Evolutionary conservation across 371 early-diverging fungal species (phyloP).

Genomic region (Syncephalis plumigaleata): DNA sequence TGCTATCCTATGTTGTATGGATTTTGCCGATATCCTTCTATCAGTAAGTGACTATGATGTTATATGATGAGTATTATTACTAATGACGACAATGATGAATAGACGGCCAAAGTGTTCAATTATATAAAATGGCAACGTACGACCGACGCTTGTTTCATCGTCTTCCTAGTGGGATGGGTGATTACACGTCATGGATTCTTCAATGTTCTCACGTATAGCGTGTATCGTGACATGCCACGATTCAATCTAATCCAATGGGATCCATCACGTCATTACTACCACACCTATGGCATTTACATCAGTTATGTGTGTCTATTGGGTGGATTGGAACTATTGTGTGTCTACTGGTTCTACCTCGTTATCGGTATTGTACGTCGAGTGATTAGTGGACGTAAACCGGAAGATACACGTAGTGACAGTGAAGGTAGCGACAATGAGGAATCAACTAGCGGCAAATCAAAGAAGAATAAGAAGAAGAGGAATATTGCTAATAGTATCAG

Average conservation of each 20-base stretch:
- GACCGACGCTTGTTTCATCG: slow-evolving; percentile 52
- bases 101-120: slow-evolving; percentile 55
- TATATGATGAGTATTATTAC: background rate
- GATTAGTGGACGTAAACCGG: background rate
- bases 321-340: slow-evolving; percentile 40
- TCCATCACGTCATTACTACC: slow-evolving; percentile 38
- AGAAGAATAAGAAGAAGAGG: background rate
- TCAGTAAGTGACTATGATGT: slow-evolving; percentile 18
- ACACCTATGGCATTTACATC: slow-evolving; percentile 24
- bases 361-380: slow-evolving; percentile 18
- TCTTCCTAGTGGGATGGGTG: slow-evolving; percentile 68
- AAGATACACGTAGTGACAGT: background rate
- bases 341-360: slow-evolving; percentile 68
- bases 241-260: slow-evolving; percentile 37
- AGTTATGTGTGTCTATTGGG: slow-evolving; percentile 35
- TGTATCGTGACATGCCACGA: slow-evolving; percentile 22
- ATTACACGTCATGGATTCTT: slow-evolving; percentile 51
- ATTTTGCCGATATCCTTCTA: slow-evolving; percentile 64
- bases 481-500: no score
- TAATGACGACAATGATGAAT: background rate
- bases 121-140: slow-evolving; percentile 35
- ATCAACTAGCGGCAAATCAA: background rate
- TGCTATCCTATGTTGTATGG: slow-evolving; percentile 62
- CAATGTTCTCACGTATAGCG: slow-evolving; percentile 29
- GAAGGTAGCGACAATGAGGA: background rate